Base-by-base conservation (phyloP, 2,329 filamentous ascomycete species). In the Pseudogymnoascus sp. region DNA sequence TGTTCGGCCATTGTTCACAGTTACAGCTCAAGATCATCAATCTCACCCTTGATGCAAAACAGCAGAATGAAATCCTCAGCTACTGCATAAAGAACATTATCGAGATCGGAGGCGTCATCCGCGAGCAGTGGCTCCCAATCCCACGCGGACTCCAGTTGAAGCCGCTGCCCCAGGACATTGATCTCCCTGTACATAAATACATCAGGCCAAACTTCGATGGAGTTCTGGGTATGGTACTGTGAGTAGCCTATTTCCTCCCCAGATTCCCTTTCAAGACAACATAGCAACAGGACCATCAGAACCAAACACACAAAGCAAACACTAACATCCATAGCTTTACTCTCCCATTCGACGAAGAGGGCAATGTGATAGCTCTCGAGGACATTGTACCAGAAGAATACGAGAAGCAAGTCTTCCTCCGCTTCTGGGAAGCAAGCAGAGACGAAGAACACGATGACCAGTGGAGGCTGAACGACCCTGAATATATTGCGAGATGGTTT, bases 401-500 rank as follows among this genome's bases (percentile, higher is more conserved):
- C 17, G 50, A 57, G 6, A 57, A 57, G n/a, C 26, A 57, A 15
- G 50, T 57, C n/a, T 57, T 57, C 26, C 50, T 57, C 4, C 50
- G 50, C 10, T 57, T 57, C 50, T 57, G 50, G 50, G 28, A 57
- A 13, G 50, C 50, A 33, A 57, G 50, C 28, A 28, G 15, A 19
- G 50, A 57, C 8, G 50, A 57, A 57, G 50, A 33, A 33, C 28
- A 57, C 28, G 50, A 57, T 57, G n/a, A 57, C 28, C 50, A 57
- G 28, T 57, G 50, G 50, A 57, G 28, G 10, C 4, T 57, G 28
- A 57, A 57, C 21, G 50, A 57, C 9, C 50, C 50, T 33, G 50
- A 57, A 33, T 57, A 17, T n/a, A 57, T 57, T 57, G 50, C 50
- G 50, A 57, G 28, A 57, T 57, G 50, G 50, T 57, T 57, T 3